Evolutionary conservation across 1,284 basidiomycete species (phyloP).

Genomic region (Ceratobasidium theobromae): DNA sequence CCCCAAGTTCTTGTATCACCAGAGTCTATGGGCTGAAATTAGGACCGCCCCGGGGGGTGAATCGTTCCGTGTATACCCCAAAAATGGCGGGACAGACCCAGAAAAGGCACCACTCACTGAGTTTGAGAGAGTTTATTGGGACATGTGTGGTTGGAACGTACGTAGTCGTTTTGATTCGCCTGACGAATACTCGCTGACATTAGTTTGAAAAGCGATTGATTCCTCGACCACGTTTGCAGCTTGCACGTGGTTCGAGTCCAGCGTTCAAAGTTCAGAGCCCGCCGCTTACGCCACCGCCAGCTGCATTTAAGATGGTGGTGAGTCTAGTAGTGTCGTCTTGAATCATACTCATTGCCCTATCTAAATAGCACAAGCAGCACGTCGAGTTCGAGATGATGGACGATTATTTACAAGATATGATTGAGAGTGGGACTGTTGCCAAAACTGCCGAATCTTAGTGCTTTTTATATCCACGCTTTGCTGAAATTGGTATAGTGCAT

Average conservation of each 20-base stretch:
- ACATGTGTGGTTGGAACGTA: slow-evolving; percentile 12
- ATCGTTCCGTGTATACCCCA: neutral
- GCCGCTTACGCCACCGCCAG: neutral
- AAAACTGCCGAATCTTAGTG: neutral
- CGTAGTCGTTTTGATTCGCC: neutral
- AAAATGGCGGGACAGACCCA: neutral
- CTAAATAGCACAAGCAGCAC: neutral
- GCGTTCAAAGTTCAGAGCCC: neutral
- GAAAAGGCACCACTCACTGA: neutral
- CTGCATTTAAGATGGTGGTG: neutral
- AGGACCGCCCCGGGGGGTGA: neutral
- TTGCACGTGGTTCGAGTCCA: neutral
- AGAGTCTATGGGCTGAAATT: slow-evolving; percentile 16
- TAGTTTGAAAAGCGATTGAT: neutral
- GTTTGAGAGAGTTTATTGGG: slow-evolving; percentile 19
- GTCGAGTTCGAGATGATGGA: neutral
- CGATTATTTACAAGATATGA: neutral
- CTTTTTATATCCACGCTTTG: no score
- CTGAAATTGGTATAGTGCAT: no score
- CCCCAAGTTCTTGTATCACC: slow-evolving; percentile 9
- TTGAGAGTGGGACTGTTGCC: neutral
- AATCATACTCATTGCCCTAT: neutral
- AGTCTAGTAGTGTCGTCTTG: neutral
- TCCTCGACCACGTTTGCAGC: neutral
- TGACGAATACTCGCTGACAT: neutral